phyloP scores from a whole-genome alignment of 164 flowering plant genomes.

The Piper longum region DNA sequence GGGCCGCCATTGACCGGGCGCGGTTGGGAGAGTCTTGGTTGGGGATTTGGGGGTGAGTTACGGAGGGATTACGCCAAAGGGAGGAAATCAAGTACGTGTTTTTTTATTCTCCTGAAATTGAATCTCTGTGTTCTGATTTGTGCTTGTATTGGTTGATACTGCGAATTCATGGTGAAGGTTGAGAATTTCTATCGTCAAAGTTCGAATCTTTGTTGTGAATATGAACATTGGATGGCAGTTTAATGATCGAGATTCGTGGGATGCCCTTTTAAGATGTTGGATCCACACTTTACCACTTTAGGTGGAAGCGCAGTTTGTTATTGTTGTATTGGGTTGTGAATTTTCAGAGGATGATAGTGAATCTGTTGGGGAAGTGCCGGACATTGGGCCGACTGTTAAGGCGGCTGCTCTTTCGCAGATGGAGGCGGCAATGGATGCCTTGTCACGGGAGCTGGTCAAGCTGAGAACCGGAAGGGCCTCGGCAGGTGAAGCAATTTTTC shows the following conservation, averaged over 20 bases:
- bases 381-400: conserved; percentile 56
- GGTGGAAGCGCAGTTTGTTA: not conserved
- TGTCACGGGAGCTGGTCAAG: conserved; percentile 70
- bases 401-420: conserved; percentile 51
- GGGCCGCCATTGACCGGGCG: conserved; percentile 1
- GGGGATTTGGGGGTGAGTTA: conserved; percentile 18
- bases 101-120: not conserved
- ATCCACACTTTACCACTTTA: not conserved
- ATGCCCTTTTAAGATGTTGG: not conserved
- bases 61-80: conserved; percentile 63
- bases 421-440: conserved; percentile 71
- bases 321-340: not conserved
- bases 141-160: not conserved
- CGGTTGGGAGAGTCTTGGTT: conserved; percentile 2
- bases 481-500: conserved; percentile 29
- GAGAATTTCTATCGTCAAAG: not conserved
- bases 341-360: conserved; percentile 41
- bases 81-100: conserved; percentile 35
- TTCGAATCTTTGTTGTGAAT: not conserved
- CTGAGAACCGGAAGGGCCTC: conserved; percentile 87
- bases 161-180: not conserved
- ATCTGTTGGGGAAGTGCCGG: conserved; percentile 26
- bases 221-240: not conserved
- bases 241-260: not conserved
- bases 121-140: not conserved